Evolutionary conservation across 1,139 yeast species (phyloP), one percentile per base, ranked within the genome.

Genomic region (Kodamaea anthophila): DNA sequence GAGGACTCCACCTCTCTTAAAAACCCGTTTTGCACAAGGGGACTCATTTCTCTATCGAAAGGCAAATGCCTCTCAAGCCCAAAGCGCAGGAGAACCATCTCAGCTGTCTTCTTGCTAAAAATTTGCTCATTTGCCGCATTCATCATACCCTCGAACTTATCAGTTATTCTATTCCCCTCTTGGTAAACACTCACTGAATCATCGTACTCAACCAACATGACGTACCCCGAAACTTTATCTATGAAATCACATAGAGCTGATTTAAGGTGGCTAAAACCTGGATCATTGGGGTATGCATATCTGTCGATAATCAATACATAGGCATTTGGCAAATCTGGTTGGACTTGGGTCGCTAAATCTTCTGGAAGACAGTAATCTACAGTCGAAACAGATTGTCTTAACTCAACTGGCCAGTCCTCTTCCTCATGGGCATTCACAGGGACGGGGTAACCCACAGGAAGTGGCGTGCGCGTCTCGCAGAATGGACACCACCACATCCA

Each of bases 401-500:
- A 41, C 27, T 53, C 58, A 2, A 45, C 23, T 2, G 65, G 63
- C 52, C 60, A 53, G 7, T 50, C 49, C 3, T 40, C 44, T 6
- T 28, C 37, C 4, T 39, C 25, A 6, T 38, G 28, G 4, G 40
- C 15, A 7, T 26, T 25, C 11, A 36, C 42, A 2, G 58, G 61
- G 11, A 48, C 26, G 4, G 28, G 23, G 15, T 41, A 46, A 10
- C 39, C 41, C 0, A 34, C 32, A 1, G 65, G 58, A 5, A 62
- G 34, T 20, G 28, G 40, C 3, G 49, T 42, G 21, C 45, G 42
- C 19, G 49, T 49, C 7, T 43, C 46, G 37, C 71, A 65, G 26
- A 59, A 51, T 0, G 65, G 65, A 37, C 71, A 65, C 56, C 58
- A 49, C 70, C 70, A 64, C 55, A 51, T 52, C n/a, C 38, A 37